Percentiles rank a stretch among this genome's conserved stretches.
phyloP scores from a whole-genome alignment of 2,329 filamentous ascomycete genomes.

The Clonostachys solani region DNA sequence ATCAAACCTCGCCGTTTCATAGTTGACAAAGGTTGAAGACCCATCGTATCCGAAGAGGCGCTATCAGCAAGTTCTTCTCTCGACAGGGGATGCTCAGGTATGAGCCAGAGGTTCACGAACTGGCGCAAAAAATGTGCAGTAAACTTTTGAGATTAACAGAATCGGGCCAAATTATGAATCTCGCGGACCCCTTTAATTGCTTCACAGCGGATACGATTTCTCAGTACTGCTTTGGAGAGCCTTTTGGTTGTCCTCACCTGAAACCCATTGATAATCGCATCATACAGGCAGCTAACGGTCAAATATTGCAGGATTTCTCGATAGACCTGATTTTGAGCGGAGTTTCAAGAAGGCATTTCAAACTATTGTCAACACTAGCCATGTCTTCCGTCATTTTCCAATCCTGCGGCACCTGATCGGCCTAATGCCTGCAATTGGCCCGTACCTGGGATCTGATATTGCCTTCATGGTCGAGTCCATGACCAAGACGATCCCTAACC shows the following conservation, averaged over 20 bases:
- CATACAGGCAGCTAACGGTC: constrained; percentile 9
- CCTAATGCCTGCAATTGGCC: constrained; percentile 1
- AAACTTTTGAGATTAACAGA: constrained; percentile 17
- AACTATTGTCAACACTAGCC: not conserved
- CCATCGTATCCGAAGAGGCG: constrained; percentile 21
- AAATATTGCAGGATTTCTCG: not conserved
- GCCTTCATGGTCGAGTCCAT: constrained; percentile 10
- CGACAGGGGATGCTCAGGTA: constrained; percentile 19
- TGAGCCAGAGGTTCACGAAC: constrained; percentile 15
- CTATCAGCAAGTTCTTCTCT: constrained; percentile 26
- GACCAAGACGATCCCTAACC: constrained; percentile 1
- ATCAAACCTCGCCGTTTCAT: not conserved
- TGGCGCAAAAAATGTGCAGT: constrained; percentile 15
- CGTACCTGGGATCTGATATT: constrained; percentile 5
- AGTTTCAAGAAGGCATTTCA: not conserved
- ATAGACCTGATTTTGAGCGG: not conserved
- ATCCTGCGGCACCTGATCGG: not conserved
- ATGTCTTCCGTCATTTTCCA: not conserved
- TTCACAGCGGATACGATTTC: constrained; percentile 32
- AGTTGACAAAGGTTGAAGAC: constrained; percentile 15
- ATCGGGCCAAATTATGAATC: constrained; percentile 16
- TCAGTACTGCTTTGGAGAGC: constrained; percentile 29
- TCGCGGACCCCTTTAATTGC: constrained; percentile 27
- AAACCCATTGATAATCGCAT: constrained; percentile 3
- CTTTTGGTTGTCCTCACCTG: constrained; percentile 14